phyloP scores from a whole-genome alignment of 306 rosid genomes.

The Quercus rubra region DNA sequence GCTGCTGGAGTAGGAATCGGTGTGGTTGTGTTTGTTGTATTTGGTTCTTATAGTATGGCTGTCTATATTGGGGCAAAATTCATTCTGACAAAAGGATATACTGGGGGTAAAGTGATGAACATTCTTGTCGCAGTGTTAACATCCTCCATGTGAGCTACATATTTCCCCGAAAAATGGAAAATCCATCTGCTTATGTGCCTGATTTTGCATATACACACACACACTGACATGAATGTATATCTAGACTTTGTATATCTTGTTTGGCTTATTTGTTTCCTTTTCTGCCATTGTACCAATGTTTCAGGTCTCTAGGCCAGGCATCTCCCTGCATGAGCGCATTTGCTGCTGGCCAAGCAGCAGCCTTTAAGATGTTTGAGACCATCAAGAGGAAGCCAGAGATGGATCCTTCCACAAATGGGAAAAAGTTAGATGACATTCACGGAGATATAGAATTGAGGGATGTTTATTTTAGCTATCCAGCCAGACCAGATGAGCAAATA shows the following conservation, averaged over 20 bases:
- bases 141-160: conserved; percentile 22
- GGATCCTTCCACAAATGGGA: conserved; percentile 64
- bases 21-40: neutral
- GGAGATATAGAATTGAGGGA: conserved; percentile 73
- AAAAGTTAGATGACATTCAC: conserved; percentile 48
- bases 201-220: too few relatives aligned
- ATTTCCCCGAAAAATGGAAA: too few relatives aligned
- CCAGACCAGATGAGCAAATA: conserved; percentile 74
- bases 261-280: too few relatives aligned
- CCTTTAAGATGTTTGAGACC: conserved; percentile 83
- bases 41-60: conserved; percentile 17
- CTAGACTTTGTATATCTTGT: too few relatives aligned
- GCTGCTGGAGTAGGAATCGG: conserved; percentile 18
- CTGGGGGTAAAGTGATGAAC: conserved; percentile 24
- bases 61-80: conserved; percentile 20
- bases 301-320: conserved; percentile 82
- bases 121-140: conserved; percentile 22
- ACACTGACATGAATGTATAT: too few relatives aligned
- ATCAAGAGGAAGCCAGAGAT: conserved; percentile 80
- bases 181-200: too few relatives aligned
- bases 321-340: conserved; percentile 90
- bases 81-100: conserved; percentile 20
- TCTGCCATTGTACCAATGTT: neutral
- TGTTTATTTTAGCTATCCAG: conserved; percentile 75
- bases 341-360: conserved; percentile 90